phyloP scores from a whole-genome alignment of 805 yeast species.

The Kodamaea laetipori region DNA sequence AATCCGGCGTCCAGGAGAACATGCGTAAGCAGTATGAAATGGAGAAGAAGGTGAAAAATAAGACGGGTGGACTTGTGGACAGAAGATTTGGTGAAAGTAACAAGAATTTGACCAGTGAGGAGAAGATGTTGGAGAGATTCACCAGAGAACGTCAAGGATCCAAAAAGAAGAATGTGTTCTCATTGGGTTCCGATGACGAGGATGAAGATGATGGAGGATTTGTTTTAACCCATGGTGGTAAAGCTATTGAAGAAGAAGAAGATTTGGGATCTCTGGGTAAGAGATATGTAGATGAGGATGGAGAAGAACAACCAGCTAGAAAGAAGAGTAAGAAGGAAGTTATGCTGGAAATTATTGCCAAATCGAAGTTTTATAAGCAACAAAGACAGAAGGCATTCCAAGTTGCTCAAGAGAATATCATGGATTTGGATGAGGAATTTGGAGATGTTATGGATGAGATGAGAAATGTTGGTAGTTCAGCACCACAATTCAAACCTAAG shows the following conservation, averaged over 20 bases:
- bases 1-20: conserved; percentile 40
- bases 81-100: conserved; percentile 91
- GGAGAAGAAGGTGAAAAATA: conserved; percentile 62
- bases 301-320: conserved; percentile 46
- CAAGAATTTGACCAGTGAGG: conserved; percentile 71
- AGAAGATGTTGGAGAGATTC: conserved; percentile 92
- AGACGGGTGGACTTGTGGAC: conserved; percentile 78
- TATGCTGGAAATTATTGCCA: conserved; percentile 82
- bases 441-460: conserved; percentile 67
- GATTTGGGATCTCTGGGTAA: conserved; percentile 33
- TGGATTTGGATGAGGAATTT: conserved; percentile 72
- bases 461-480: conserved; percentile 24
- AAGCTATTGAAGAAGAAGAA: conserved; percentile 52
- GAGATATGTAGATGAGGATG: conserved; percentile 37
- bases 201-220: conserved; percentile 46
- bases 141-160: conserved; percentile 79
- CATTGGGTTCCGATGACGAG: conserved; percentile 74
- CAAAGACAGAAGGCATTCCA: conserved; percentile 71
- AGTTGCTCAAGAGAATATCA: conserved; percentile 58
- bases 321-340: conserved; percentile 82
- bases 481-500: conserved; percentile 30
- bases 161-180: conserved; percentile 51
- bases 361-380: conserved; percentile 74
- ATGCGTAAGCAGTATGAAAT: conserved; percentile 65
- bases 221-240: conserved; percentile 78